Evolutionary conservation across 2,329 filamentous ascomycete genomes (phyloP), one percentile per base, ranked within the genome.

Genomic region (Aotearoamyces nothofagi): DNA sequence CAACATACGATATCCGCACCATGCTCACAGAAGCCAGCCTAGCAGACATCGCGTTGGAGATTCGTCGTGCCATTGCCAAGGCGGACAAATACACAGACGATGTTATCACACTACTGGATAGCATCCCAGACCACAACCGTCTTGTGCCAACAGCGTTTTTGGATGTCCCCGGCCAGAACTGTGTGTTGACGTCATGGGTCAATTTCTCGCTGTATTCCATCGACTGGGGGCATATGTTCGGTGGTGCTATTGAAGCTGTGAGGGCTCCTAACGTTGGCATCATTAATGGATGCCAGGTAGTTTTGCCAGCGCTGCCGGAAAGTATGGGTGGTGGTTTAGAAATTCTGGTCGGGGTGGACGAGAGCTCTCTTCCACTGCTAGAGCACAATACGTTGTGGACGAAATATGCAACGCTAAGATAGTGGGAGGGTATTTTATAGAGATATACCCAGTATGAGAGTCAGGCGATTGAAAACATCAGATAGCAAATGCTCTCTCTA

Each of bases 111-210:
- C 36, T 54, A 9, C 38, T 52, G 3, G 49, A 53, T 24, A 36
- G 35, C 10, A 33, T 50, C 4, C 44, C 44, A 22, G 50, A 54
- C 22, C 45, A 52, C 10, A 39, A 46, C 26, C 40, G 45, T 9
- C 36, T 52, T 4, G 43, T 47, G 10, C 37, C 47, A 2, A 51
- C 50, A 2, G 49, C 48, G 10, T 53, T 54, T 30, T 29, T 53
- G 5, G 52, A 55, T 33, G 43, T 51, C 7, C 51, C 51, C 1
- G 51, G 52, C 5, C 39, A 35, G 32, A 47, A 53, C 33, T 50
- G 44, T 22, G 39, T 49, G 9, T 44, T 47, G 33, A 51, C 48
- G 4, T 52, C 47, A 5, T 55, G 50, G 52, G 33, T 43, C 15
- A 45, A 45, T 17, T 46, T 53, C 17, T n/a, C n/a, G n/a, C n/a